Conservation (phyloP, 768 basidiomycete species). For the Roridomyces roridus region DNA sequence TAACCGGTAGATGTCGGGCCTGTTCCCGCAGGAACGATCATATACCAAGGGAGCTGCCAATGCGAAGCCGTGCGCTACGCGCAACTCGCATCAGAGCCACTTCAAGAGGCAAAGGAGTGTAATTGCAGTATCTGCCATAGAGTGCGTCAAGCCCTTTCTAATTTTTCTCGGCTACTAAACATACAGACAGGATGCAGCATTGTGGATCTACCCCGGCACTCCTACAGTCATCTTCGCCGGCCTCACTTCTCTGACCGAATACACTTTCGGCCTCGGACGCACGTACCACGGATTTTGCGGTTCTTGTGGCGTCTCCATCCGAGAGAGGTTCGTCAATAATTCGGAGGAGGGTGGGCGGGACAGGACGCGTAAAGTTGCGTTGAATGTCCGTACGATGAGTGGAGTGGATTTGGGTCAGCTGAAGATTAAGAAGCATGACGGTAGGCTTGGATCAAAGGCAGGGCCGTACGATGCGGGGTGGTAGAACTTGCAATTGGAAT, state of each 20-base stretch:
- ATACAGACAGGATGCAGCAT: neutral
- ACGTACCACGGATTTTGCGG: neutral
- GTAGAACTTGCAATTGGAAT: no score
- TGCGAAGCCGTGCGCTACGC: constrained; percentile 1
- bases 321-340: neutral
- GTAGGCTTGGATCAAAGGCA: no score
- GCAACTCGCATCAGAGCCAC: neutral
- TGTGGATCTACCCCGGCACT: neutral
- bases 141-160: neutral
- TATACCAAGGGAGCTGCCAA: constrained; percentile 3
- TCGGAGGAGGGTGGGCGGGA: neutral
- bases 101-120: neutral
- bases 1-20: neutral
- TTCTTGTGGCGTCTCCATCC: neutral
- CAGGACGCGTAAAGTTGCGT: neutral
- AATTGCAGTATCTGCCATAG: neutral
- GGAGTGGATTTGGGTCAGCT: neutral
- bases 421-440: neutral
- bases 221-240: neutral
- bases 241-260: neutral
- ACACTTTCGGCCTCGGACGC: neutral
- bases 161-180: neutral
- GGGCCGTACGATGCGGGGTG: no score
- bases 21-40: neutral
- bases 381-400: constrained; percentile 7